Base-by-base conservation (phyloP, 176 grass and related monocot species). In the Secale cereale region DNA sequence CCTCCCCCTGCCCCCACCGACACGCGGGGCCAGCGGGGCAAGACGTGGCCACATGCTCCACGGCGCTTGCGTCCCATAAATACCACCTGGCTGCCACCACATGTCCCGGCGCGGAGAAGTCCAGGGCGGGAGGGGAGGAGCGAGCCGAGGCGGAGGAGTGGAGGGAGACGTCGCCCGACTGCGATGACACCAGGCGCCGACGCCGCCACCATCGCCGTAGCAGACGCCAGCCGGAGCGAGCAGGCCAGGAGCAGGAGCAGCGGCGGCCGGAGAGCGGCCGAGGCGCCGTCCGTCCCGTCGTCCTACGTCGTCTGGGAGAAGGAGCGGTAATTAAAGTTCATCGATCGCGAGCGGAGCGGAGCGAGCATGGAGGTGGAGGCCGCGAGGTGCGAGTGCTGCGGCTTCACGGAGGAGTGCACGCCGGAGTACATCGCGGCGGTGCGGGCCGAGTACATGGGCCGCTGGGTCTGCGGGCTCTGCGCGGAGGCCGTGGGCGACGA, bases 341-440 rank as follows among this genome's bases (percentile, higher is more conserved):
- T 20, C 20, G 67, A 35, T 0, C 1, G 19, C 4, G 65, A 20
- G 90, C 35, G 35, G 35, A 92, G 82, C 82, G 57, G 30, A 5
- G 8, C 10, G 26, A 27, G 19, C 57, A 88, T 85, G 92, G 93
- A 95, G 86, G 86, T 91, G 54, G 86, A 96, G 87, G 45, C 43
- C 3, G 91, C 83, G 2, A 65, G 9, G 78, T 96, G 94, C 84
- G 94, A 87, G 80, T 96, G 94, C 82, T 96, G 94, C 84, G 94
- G 94, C 35, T 87, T 96, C 83, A 93, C 78, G 68, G 91, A 96
- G 88, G 94, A 96, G 91, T 96, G 94, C 86, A 96, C 94, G 72
- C 81, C 89, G 62, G 65, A 76, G 88, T 96, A 96, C 89, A 93
- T 93, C 84, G 86, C 85, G 71, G 77, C 85, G 84, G 88, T 96